Evolutionary conservation across 768 basidiomycete species (phyloP).

Genomic region (Mycena albidolilacea): DNA sequence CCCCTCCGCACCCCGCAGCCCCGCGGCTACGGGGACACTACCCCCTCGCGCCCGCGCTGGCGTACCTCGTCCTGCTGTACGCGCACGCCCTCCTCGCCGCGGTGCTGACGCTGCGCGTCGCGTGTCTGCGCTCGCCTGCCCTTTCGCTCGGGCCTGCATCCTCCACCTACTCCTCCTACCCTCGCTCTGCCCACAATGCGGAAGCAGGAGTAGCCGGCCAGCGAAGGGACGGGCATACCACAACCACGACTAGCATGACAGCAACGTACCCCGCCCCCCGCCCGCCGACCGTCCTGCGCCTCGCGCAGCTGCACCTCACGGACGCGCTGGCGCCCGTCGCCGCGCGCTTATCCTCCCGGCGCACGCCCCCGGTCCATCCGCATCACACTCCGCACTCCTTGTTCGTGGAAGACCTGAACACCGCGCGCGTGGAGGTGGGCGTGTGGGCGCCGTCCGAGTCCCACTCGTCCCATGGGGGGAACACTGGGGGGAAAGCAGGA

Average conservation of each 20-base stretch:
- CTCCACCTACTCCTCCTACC: too few species aligned
- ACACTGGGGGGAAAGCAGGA: too few species aligned
- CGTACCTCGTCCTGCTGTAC: constrained; percentile 33
- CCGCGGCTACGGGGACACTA: constrained; percentile 25
- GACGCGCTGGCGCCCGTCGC: constrained; percentile 37
- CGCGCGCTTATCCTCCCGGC: constrained; percentile 29
- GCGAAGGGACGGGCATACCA: too few species aligned
- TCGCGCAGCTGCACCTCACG: constrained; percentile 30
- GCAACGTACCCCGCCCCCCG: constrained; percentile 23
- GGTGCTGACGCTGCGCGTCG: constrained; percentile 26
- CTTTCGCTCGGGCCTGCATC: constrained; percentile 9
- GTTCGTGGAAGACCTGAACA: constrained; percentile 36
- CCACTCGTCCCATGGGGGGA: too few species aligned
- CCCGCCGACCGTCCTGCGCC: constrained; percentile 30
- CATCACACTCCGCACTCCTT: constrained; percentile 6
- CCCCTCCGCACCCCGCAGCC: background rate
- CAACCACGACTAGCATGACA: background rate
- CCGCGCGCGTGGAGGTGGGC: constrained; percentile 37
- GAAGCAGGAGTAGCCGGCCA: too few species aligned
- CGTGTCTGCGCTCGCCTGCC: constrained; percentile 26
- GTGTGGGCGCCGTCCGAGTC: constrained; percentile 28
- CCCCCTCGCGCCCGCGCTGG: constrained; percentile 33
- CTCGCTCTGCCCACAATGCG: background rate
- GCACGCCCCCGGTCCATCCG: constrained; percentile 9
- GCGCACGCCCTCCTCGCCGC: constrained; percentile 29